phyloP scores from a whole-genome alignment of 305 asterid genomes.

The Solanum hybrid region DNA sequence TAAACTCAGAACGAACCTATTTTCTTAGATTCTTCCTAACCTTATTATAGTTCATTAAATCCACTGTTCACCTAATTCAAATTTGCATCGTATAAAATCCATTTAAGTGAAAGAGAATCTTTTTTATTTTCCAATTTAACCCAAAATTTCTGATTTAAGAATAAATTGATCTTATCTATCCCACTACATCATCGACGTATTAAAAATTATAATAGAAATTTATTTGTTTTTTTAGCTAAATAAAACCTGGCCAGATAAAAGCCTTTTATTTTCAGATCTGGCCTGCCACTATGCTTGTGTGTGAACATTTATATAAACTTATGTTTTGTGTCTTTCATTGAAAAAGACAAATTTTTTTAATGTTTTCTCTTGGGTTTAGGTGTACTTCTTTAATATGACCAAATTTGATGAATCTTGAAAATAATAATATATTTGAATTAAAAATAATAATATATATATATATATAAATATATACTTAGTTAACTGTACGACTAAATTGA shows the following conservation, averaged over 20 bases:
- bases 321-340: neutral
- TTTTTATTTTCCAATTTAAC: neutral
- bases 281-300: neutral
- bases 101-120: neutral
- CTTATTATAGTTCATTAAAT: neutral
- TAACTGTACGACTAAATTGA: neutral
- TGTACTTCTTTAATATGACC: neutral
- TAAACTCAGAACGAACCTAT: neutral
- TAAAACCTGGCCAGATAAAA: neutral
- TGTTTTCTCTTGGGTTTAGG: neutral
- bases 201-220: neutral
- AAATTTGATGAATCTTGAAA: neutral
- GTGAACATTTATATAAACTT: neutral
- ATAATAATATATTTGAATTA: neutral
- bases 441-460: neutral
- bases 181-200: fast-evolving
- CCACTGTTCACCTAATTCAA: neutral
- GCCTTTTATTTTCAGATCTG: neutral
- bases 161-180: neutral
- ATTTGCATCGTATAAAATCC: neutral
- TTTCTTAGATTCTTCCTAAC: neutral
- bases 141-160: neutral
- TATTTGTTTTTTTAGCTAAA: neutral
- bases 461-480: neutral
- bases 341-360: neutral